These are phyloP conservation scores for Paramecium pentaurelia DNA, from an alignment of 73 alveolate species.

Conservation along the genomic window DNA sequence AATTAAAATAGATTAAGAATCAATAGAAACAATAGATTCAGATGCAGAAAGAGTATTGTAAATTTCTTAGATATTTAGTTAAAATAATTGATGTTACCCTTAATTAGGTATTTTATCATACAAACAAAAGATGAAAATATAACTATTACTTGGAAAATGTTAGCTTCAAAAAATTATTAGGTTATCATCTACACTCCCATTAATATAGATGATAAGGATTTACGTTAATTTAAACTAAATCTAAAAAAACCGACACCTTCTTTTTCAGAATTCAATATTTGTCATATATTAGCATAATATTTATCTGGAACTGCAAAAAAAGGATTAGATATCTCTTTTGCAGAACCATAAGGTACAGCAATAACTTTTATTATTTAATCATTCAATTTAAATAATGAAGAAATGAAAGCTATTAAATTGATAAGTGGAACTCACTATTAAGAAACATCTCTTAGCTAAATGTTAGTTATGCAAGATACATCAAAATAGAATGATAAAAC, in stretches of 20 bases:
- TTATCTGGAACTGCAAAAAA: background rate
- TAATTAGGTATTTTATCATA: background rate
- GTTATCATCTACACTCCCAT: background rate
- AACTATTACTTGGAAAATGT: background rate
- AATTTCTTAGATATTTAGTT: background rate
- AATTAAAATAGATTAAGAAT: background rate
- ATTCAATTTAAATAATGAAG: background rate
- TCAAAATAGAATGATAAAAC: background rate
- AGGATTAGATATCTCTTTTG: background rate
- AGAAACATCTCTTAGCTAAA: constrained; percentile 9
- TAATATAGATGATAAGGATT: background rate
- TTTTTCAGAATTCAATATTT: background rate
- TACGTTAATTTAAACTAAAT: background rate
- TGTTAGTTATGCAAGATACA: background rate
- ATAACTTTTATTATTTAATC: background rate
- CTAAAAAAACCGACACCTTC: background rate
- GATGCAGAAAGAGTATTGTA: constrained; percentile 24
- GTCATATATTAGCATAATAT: background rate
- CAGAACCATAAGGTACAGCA: background rate
- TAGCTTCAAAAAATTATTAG: background rate
- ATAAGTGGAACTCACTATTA: constrained; percentile 18
- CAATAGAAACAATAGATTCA: background rate
- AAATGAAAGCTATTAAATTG: background rate
- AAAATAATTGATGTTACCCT: background rate
- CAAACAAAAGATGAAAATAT: constrained; percentile 31